Evolutionary conservation across 2,329 filamentous ascomycete species (phyloP).

Genomic region (Zopfia rhizophila): DNA sequence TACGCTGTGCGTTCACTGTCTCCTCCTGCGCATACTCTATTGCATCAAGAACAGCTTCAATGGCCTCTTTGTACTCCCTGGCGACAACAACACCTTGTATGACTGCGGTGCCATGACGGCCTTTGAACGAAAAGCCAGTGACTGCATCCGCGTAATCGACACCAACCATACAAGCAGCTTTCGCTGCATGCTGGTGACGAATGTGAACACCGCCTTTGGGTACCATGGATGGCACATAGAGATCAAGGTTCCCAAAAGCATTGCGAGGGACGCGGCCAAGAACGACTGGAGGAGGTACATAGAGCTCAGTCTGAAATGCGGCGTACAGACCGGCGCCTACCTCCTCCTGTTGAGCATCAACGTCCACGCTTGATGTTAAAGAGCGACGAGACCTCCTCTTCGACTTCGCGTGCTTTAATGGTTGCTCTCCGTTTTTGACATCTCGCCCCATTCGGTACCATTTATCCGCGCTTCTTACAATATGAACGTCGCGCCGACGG

Average conservation of each 20-base stretch:
- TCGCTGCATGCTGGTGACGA: slow-evolving; percentile 67
- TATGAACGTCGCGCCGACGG: slow-evolving; percentile 80
- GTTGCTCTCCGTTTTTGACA: slow-evolving; percentile 79
- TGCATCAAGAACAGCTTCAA: slow-evolving; percentile 74
- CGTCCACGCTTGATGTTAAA: slow-evolving; percentile 42
- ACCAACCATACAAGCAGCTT: slow-evolving; percentile 78
- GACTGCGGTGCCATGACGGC: slow-evolving; percentile 85
- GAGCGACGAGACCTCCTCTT: slow-evolving; percentile 41
- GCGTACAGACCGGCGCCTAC: slow-evolving; percentile 67
- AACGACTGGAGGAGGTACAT: slow-evolving; percentile 79
- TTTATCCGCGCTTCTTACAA: slow-evolving; percentile 81
- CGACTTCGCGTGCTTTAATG: slow-evolving; percentile 73
- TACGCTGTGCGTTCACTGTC: slow-evolving; percentile 67
- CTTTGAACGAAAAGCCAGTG: slow-evolving; percentile 88
- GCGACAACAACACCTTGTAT: slow-evolving; percentile 82
- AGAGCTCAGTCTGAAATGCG: slow-evolving; percentile 72
- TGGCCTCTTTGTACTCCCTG: slow-evolving; percentile 74
- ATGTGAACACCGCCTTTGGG: slow-evolving; percentile 69
- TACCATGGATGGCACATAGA: slow-evolving; percentile 72
- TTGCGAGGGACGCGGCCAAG: slow-evolving; percentile 75
- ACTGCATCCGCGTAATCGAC: slow-evolving; percentile 91
- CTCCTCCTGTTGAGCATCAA: slow-evolving; percentile 51
- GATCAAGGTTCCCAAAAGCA: slow-evolving; percentile 69
- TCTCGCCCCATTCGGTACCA: slow-evolving; percentile 92
- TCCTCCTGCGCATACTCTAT: slow-evolving; percentile 74